phyloP scores from a whole-genome alignment of 352 stramenopile species.

The Aphanomyces invadans region DNA sequence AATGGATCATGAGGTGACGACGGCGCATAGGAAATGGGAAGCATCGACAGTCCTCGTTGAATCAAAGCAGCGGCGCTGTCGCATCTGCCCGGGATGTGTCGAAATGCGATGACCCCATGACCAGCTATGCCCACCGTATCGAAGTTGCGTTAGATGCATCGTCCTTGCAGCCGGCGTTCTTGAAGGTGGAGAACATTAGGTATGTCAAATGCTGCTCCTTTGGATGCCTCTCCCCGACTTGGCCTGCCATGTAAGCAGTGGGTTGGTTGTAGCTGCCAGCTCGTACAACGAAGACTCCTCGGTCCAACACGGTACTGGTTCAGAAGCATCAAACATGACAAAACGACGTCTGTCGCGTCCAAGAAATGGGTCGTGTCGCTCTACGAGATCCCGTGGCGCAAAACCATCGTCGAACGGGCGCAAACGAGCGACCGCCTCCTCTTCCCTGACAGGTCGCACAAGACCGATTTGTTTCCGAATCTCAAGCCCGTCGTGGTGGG shows the following conservation, averaged over 20 bases:
- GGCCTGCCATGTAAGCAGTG: no score
- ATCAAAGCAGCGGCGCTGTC: not conserved
- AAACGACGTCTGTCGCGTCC: conserved; percentile 23
- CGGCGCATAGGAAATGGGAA: not conserved
- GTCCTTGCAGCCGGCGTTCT: not conserved
- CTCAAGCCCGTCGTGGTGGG: conserved; percentile 41
- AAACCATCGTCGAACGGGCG: conserved; percentile 31
- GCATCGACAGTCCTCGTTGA: not conserved
- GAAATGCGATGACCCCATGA: not conserved
- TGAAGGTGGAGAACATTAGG: conserved; percentile 16
- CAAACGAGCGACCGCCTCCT: conserved; percentile 6
- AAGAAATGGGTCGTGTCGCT: conserved; percentile 54
- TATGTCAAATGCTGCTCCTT: no score
- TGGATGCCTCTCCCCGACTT: no score
- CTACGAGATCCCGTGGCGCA: conserved; percentile 45
- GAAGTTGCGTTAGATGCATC: not conserved
- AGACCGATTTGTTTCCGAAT: conserved; percentile 36
- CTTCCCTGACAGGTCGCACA: conserved; percentile 35
- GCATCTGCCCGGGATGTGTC: not conserved
- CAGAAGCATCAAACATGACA: conserved; percentile 56
- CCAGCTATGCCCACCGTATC: not conserved
- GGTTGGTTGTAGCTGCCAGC: conserved; percentile 30
- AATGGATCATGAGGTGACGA: not conserved
- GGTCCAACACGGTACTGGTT: conserved; percentile 64
- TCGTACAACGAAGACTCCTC: conserved; percentile 51